Base-by-base conservation (phyloP, 495 filamentous ascomycete genomes). In the Aspergillus taichungensis region DNA sequence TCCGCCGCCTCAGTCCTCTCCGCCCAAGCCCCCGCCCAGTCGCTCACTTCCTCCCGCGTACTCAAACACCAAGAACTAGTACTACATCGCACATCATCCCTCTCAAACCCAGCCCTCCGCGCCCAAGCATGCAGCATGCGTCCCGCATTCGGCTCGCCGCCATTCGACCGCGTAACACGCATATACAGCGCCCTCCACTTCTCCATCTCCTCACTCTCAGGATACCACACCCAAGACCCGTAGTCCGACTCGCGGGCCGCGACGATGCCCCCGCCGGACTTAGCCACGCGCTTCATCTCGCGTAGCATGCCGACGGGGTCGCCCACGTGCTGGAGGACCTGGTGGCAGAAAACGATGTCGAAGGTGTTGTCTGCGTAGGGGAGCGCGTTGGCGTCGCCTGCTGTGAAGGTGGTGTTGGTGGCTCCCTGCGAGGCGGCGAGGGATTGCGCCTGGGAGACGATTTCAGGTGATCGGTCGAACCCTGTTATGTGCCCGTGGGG, bases 281-380 rank as follows among this genome's bases (percentile, higher is more conserved):
- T 73, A 6, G 55, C 34, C 0, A 80, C 66, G 0, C 75, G 72
- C 5, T 54, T 52, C 69, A 78, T 77, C 46, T 77, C 77, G 5
- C 46, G 38, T 18, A 79, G 45, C 6, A 68, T 65, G 8, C 52
- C 52, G 1, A 69, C 49, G 0, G 71, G 71, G 33, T 70, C 55
- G 1, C 50, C 52, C 3, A 80, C 47, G 53, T 84, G 77, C 18
- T 69, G 57, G 4, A 82, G 57, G 10, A 78, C 63, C 51, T 82
- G 78, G 42, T 76, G 73, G 40, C 59, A 61, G 43, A 69, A 70
- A 6, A 82, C 73, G 1, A 82, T 51, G 50, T 84, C 80, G 46
- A 83, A 84, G 0, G 59, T 63, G 6, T 54, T 60, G 49, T 78
- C 73, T 6, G 45, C 37, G 36, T 66, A 79, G 1, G 59, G 36